Percentiles rank a stretch among this genome's conserved stretches.
These are phyloP conservation scores for Linnemannia zychae DNA, from an alignment of 192 early-diverging fungal species.

Conservation along the genomic window DNA sequence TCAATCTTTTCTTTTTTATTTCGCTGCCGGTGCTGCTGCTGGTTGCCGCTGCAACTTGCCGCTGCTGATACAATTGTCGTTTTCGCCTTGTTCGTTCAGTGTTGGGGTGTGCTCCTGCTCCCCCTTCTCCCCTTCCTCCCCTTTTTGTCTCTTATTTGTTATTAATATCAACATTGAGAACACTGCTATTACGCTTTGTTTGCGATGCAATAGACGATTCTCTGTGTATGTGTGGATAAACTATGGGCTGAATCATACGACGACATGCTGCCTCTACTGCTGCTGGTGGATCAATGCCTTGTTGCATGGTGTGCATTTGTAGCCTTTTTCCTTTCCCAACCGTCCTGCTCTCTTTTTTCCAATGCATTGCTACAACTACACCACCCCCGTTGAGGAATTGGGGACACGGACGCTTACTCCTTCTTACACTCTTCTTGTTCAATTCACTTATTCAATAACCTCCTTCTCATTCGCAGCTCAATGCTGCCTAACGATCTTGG, in stretches of 20 bases:
- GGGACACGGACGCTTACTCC: background rate
- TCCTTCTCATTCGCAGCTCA: background rate
- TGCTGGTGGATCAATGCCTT: conserved; percentile 9
- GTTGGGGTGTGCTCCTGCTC: background rate
- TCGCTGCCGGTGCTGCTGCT: background rate
- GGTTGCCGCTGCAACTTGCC: background rate
- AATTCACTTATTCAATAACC: background rate
- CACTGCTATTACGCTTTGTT: conserved; percentile 4
- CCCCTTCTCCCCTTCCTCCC: background rate
- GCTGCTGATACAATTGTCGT: background rate
- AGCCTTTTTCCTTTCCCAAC: conserved; percentile 2
- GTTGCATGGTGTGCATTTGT: background rate
- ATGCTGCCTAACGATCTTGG: background rate
- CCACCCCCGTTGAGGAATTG: background rate
- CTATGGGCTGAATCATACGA: conserved; percentile 2
- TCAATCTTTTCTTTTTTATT: background rate
- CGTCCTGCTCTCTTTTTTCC: background rate
- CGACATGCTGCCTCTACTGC: background rate
- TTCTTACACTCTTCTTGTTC: background rate
- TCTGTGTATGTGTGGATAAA: background rate
- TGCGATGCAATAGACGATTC: background rate
- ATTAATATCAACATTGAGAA: conserved; percentile 13
- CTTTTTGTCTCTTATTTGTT: conserved; percentile 17
- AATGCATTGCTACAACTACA: background rate
- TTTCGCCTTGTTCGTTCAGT: background rate